A percentile compares a stretch with the other conserved stretches of the same genome.
Evolutionary conservation across 306 rosid species (phyloP).

Genomic region (Acacia crassicarpa): DNA sequence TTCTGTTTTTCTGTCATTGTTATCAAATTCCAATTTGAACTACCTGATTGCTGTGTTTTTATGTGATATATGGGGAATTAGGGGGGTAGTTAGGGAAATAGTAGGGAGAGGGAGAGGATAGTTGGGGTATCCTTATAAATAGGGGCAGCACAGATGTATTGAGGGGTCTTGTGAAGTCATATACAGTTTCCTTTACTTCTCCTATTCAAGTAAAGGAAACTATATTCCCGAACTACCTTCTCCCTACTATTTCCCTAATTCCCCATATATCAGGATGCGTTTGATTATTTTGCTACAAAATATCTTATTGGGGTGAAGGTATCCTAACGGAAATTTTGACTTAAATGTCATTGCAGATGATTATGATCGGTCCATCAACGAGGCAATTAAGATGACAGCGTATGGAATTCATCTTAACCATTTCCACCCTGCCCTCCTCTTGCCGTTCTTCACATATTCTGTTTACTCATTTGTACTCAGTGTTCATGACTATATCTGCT

Average conservation of each 20-base stretch:
- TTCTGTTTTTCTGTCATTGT: slow-evolving; percentile 2
- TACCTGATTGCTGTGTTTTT: not conserved
- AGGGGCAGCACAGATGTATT: not conserved
- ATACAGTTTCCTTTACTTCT: not conserved
- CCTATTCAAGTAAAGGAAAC: not conserved
- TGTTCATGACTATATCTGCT: slow-evolving; percentile 26
- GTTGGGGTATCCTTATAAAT: not conserved
- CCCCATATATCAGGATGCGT: not conserved
- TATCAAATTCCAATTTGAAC: slow-evolving; percentile 6
- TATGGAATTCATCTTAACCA: slow-evolving; percentile 39
- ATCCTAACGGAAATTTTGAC: slow-evolving; percentile 24
- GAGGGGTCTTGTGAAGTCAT: not conserved
- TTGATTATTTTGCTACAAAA: slow-evolving; percentile 4
- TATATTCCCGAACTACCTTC: not conserved
- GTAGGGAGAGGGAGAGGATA: not conserved
- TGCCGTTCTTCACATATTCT: slow-evolving; percentile 4
- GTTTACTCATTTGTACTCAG: not conserved
- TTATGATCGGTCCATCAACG: slow-evolving; percentile 89
- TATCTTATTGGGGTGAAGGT: slow-evolving; percentile 5
- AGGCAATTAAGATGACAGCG: slow-evolving; percentile 96
- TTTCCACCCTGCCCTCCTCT: slow-evolving; percentile 15
- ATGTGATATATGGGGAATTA: not conserved
- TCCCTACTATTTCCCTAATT: not conserved
- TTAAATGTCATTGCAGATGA: slow-evolving; percentile 66
- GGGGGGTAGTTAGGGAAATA: not conserved